Percentiles rank a stretch among this genome's conserved stretches.
Evolutionary conservation across 2,329 filamentous ascomycete genomes (phyloP).

Genomic region (Colletotrichum sp.): DNA sequence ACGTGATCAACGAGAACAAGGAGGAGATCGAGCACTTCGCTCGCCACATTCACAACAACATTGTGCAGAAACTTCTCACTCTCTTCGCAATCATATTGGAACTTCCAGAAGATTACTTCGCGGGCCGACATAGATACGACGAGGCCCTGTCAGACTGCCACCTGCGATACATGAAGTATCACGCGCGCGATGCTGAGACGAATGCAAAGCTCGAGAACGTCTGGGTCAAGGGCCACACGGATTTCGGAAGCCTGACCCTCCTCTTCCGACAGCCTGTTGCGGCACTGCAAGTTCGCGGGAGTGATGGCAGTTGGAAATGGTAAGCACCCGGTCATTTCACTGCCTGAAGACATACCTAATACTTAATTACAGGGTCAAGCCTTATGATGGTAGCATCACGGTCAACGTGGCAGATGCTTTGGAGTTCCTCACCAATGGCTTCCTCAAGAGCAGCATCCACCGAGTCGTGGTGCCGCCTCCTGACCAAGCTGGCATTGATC

Average conservation of each 20-base stretch:
- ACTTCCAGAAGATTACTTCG: conserved; percentile 60
- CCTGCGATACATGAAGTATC: conserved; percentile 66
- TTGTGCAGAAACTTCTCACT: conserved; percentile 36
- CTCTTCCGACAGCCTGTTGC: conserved; percentile 64
- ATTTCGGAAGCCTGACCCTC: conserved; percentile 60
- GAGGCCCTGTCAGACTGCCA: conserved; percentile 56
- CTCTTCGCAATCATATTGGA: conserved; percentile 57
- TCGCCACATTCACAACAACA: conserved; percentile 36
- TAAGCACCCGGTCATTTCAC: too few relatives aligned
- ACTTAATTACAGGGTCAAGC: conserved; percentile 43
- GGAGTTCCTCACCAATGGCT: conserved; percentile 51
- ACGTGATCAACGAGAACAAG: conserved; percentile 34
- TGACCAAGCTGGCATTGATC: conserved; percentile 48
- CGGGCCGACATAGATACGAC: conserved; percentile 58
- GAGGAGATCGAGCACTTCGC: conserved; percentile 38
- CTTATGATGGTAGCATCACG: conserved; percentile 53
- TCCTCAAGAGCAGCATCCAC: conserved; percentile 49
- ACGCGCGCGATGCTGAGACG: conserved; percentile 47
- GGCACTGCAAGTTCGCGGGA: conserved; percentile 56
- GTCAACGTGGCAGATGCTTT: conserved; percentile 58
- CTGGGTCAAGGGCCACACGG: conserved; percentile 53
- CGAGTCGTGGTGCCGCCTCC: conserved; percentile 46
- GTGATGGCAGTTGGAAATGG: conserved; percentile 52
- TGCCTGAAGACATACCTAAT: too few relatives aligned
- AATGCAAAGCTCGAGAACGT: conserved; percentile 41